Evolutionary conservation across 148 eudicot species (phyloP), one percentile per base, ranked within the genome.

Genomic region (Pouteria glomerata): DNA sequence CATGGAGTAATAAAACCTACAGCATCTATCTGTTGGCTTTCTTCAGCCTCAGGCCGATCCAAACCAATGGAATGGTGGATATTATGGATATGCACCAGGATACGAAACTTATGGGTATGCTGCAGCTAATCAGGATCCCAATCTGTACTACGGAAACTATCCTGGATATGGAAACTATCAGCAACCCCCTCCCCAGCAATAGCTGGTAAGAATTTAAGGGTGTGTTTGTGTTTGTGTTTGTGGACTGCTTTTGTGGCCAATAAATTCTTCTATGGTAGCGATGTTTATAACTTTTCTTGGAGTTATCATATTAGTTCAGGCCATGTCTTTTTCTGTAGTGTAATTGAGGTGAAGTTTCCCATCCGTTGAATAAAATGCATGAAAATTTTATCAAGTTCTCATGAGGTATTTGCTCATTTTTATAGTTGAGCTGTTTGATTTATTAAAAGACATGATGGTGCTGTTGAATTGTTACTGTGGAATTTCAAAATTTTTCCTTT

Each of bases 141-240:
- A 82, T 76, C 56, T 89, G 84, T 95, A 91, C 64, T 88, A 92
- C 76, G 93, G 88, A 47, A 85, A 87, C 61, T 95, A 91, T 62
- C 85, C 96, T 23, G 98, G 92, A 37, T 95, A 95, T 78, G 90
- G 82, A 21, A 89, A 86, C 75, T 95, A 91, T 53, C 79, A 91
- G 13, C 88, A 77, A 63, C 89, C 85, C 66, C 90, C 80, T 21
- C 84, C 78, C 59, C 85, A 78, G 48, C 90, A 85, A 78, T 83
- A 82, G 76, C 82, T 81, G 72, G 77, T 66, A 58, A 57, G 29
- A 18, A 26, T 4, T 39, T 39, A 39, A 4, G 44, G 5, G 44
- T 39, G 5, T 0, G 5, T 39, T 39, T 10, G 35, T 24, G 37
- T 53, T 23, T 19, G 18, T 6, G 31, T 47, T 14, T 27, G 48